Conservation (phyloP, 2,329 filamentous ascomycete genomes). For the Fusarium sp. region DNA sequence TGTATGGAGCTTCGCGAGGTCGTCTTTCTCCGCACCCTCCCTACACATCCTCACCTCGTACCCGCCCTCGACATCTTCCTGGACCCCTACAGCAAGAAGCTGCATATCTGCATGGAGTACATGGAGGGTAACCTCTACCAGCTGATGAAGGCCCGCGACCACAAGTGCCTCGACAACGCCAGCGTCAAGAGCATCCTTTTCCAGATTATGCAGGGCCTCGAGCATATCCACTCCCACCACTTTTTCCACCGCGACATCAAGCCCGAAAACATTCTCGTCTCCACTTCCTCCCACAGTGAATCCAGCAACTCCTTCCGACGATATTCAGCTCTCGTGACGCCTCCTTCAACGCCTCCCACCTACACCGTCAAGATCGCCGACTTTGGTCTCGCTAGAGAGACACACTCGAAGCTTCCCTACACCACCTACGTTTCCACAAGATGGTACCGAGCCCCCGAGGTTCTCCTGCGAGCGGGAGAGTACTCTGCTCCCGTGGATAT, state of each 20-base stretch:
- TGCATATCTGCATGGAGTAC: slow-evolving; percentile 99
- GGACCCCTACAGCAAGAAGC: slow-evolving; percentile 92
- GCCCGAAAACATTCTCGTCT: slow-evolving; percentile 97
- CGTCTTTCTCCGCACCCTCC: slow-evolving; percentile 91
- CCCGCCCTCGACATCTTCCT: slow-evolving; percentile 98
- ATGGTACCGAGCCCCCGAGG: slow-evolving; percentile 97
- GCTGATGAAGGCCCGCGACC: slow-evolving; percentile 96
- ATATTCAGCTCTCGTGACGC: slow-evolving; percentile 92
- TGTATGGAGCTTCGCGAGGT: slow-evolving; percentile 96
- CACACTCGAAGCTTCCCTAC: slow-evolving; percentile 93
- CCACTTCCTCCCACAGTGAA: slow-evolving; percentile 85
- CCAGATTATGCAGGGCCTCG: slow-evolving; percentile 94
- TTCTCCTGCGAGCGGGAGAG: slow-evolving; percentile 89
- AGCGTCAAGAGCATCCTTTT: slow-evolving; percentile 98
- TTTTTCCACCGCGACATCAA: slow-evolving; percentile 99
- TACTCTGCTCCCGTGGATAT: slow-evolving; percentile 98
- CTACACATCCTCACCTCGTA: slow-evolving; percentile 89
- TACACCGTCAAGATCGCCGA: slow-evolving; percentile 99
- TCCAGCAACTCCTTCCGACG: slow-evolving; percentile 84
- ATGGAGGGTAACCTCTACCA: slow-evolving; percentile 99
- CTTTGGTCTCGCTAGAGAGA: slow-evolving; percentile 96
- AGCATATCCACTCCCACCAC: slow-evolving; percentile 95
- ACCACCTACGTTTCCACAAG: slow-evolving; percentile 98
- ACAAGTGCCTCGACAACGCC: slow-evolving; percentile 87
- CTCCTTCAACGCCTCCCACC: slow-evolving; percentile 88